phyloP scores from a whole-genome alignment of 495 filamentous ascomycete genomes.

The Niebla homalea region DNA sequence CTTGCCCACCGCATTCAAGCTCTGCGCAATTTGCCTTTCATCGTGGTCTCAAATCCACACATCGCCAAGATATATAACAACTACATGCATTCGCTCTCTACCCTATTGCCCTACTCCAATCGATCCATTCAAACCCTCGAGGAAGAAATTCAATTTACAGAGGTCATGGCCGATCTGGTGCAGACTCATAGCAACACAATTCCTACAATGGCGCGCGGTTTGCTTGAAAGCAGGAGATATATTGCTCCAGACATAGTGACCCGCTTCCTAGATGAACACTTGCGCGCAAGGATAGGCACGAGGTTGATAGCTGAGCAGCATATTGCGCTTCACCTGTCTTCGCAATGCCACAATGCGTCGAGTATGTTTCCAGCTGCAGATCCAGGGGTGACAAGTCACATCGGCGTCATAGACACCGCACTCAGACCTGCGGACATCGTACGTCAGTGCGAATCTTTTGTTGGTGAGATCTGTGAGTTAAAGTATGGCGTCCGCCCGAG shows the following conservation, averaged over 20 bases:
- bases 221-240: constrained; percentile 82
- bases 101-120: constrained; percentile 71
- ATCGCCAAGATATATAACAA: constrained; percentile 87
- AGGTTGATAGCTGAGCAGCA: constrained; percentile 93
- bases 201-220: constrained; percentile 78
- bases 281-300: constrained; percentile 87
- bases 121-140: constrained; percentile 65
- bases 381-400: constrained; percentile 49
- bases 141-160: constrained; percentile 80
- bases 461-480: constrained; percentile 90
- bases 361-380: neutral
- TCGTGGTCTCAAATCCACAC: constrained; percentile 91
- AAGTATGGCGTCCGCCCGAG: constrained; percentile 83
- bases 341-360: constrained; percentile 37
- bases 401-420: constrained; percentile 93
- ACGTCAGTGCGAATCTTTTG: constrained; percentile 71
- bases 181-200: constrained; percentile 91
- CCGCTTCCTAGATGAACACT: constrained; percentile 81
- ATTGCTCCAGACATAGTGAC: constrained; percentile 70
- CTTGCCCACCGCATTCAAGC: constrained; percentile 88
- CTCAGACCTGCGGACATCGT: constrained; percentile 70
- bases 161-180: constrained; percentile 84
- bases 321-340: constrained; percentile 80
- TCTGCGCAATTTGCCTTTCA: constrained; percentile 85
- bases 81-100: constrained; percentile 83